Conservation (phyloP, 1,139 yeast genomes). For the Candida sp. region DNA sequence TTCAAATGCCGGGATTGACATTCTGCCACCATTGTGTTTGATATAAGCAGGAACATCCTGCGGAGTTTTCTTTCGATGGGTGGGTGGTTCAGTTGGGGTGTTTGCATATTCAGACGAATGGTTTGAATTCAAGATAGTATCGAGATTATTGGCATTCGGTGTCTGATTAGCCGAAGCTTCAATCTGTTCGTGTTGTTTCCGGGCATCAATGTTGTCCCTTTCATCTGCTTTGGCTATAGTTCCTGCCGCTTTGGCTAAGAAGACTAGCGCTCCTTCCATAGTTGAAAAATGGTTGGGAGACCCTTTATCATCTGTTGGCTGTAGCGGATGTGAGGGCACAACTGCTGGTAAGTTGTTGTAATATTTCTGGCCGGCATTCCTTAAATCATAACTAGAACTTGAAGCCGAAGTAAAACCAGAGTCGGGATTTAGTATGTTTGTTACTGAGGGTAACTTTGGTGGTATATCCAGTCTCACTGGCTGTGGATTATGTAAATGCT, state of each 20-base stretch:
- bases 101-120: background rate
- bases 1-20: conserved; percentile 36
- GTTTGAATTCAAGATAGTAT: conserved; percentile 1
- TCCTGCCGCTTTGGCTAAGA: conserved; percentile 75
- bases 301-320: conserved; percentile 4
- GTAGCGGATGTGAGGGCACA: background rate
- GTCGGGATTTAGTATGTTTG: background rate
- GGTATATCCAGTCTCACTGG: background rate
- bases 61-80: conserved; percentile 1
- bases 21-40: conserved; percentile 11
- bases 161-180: conserved; percentile 19
- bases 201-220: conserved; percentile 65
- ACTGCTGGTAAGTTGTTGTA: background rate
- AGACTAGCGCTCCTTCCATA: conserved; percentile 66
- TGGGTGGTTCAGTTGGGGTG: background rate
- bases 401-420: background rate
- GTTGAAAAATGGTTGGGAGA: conserved; percentile 33
- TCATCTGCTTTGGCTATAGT: conserved; percentile 65
- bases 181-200: conserved; percentile 47
- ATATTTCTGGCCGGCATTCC: background rate
- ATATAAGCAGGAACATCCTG: conserved; percentile 13
- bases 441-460: conserved; percentile 3
- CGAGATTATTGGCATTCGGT: background rate
- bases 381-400: background rate
- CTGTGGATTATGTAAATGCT: background rate